Percentiles rank a stretch among this genome's conserved stretches.
Conservation (phyloP, 768 basidiomycete genomes). For the Podaxis sp. region DNA sequence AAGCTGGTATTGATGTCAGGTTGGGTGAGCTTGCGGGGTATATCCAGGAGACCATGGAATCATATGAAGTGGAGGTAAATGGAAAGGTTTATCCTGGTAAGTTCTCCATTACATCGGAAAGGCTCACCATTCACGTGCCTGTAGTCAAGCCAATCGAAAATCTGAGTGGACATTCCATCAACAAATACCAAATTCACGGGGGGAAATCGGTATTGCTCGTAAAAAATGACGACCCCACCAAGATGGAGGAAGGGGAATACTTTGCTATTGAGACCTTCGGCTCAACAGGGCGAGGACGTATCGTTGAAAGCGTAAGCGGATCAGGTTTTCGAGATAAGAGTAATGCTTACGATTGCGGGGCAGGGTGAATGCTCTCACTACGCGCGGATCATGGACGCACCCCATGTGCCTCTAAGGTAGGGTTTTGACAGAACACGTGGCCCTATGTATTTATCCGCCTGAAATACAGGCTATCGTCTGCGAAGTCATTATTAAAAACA, state of each 20-base stretch:
- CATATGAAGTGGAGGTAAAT: conserved; percentile 93
- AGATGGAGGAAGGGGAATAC: conserved; percentile 99
- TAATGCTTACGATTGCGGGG: background rate
- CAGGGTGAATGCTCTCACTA: conserved; percentile 96
- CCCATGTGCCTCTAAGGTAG: conserved; percentile 73
- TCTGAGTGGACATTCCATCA: conserved; percentile 93
- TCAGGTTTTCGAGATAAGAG: background rate
- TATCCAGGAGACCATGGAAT: conserved; percentile 99
- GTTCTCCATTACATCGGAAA: conserved; percentile 16
- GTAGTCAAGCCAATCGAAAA: conserved; percentile 92
- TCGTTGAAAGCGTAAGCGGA: conserved; percentile 70
- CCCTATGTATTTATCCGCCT: conserved; percentile 2
- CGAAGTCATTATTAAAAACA: conserved; percentile 80
- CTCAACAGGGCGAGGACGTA: conserved; percentile 88
- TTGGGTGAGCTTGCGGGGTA: conserved; percentile 88
- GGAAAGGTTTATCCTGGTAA: conserved; percentile 80
- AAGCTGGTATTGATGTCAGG: conserved; percentile 94
- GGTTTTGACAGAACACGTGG: conserved; percentile 16
- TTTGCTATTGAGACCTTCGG: conserved; percentile 99
- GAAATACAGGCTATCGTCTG: conserved; percentile 64
- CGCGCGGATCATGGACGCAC: conserved; percentile 68
- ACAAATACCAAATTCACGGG: conserved; percentile 88
- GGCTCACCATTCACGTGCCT: conserved; percentile 5
- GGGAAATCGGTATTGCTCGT: conserved; percentile 91
- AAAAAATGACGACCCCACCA: conserved; percentile 84